A percentile compares a stretch with the other conserved stretches of the same genome.
Evolutionary conservation across 345 rosid species (phyloP).

Genomic region (Moricandia moricandioides): DNA sequence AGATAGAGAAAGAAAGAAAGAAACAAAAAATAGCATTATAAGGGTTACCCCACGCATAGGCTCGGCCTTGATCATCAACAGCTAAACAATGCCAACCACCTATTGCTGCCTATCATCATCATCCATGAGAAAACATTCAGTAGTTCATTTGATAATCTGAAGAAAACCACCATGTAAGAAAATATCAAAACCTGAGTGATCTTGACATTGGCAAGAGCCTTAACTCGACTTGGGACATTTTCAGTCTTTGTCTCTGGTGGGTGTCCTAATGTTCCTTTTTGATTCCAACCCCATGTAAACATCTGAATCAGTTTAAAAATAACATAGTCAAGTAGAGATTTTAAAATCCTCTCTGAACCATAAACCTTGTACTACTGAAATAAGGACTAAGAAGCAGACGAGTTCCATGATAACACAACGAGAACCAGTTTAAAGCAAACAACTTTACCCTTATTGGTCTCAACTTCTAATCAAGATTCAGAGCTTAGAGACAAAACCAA

Average conservation of each 20-base stretch:
- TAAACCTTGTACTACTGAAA: not conserved
- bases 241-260: constrained; percentile 86
- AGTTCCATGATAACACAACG: not conserved
- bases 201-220: constrained; percentile 63
- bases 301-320: constrained; percentile 43
- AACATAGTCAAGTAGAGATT: not conserved
- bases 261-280: constrained; percentile 96
- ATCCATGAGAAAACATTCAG: constrained; percentile 18
- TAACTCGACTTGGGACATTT: constrained; percentile 77
- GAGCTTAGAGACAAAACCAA: not conserved
- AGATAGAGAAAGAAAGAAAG: not conserved
- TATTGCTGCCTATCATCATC: constrained; percentile 74
- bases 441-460: not conserved
- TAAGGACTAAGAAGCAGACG: constrained; percentile 1
- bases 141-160: not conserved
- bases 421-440: not conserved
- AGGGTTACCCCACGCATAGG: constrained; percentile 82
- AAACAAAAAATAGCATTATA: not conserved
- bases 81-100: constrained; percentile 99
- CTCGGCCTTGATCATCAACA: constrained; percentile 93
- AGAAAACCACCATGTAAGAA: not conserved
- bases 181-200: constrained; percentile 71
- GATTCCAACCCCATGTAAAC: constrained; percentile 99
- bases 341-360: not conserved
- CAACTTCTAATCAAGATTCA: constrained; percentile 2